Base-by-base conservation (phyloP, 305 asterid genomes). In the Ilex paraguariensis region DNA sequence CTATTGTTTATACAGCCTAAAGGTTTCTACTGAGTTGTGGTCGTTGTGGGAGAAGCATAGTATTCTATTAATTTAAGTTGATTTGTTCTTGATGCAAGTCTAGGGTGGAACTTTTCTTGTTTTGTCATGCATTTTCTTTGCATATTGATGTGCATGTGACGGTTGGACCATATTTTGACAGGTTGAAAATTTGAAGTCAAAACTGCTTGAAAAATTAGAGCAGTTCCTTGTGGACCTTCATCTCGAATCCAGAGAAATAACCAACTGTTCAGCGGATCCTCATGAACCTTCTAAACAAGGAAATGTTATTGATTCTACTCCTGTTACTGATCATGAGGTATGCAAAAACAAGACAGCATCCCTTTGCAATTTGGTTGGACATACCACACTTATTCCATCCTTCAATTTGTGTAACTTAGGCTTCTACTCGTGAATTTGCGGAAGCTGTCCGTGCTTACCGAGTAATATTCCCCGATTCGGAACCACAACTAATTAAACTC, bases 401-500 rank as follows among this genome's bases (percentile, higher is more conserved):
- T 58, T 32, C 32, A 1, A 10, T 60, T 65, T 44, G 50, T 45
- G 48, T 45, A 49, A 75, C 70, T 73, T 88, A 93, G 98, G 92
- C 87, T 70, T 84, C 96, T 55, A 80, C 86, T 76, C 87, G 74
- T 68, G 96, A 93, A 83, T 93, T 93, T 79, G 84, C 84, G 30
- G 95, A 90, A 85, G 97, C 96, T 68, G 75, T 87, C 66, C 95
- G 96, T 64, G 99, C 97, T 54, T 93, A 93, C 81, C 86, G 88
- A 83, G 87, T 77, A 64, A 87, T 93, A 73, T 90, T 93, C 75
- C 81, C 83, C 72, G 82, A 93, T 79, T 83, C 99, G 58, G 99
- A 93, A 64, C 80, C 82, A 69, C 94, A 90, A 69, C 92, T 90
- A 77, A 79, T 81, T 73, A 86, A 82, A 72, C 96, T 93, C 56